Evolutionary conservation across 75 land plant species (phyloP).

Genomic region (Sequoia sempervirens): DNA sequence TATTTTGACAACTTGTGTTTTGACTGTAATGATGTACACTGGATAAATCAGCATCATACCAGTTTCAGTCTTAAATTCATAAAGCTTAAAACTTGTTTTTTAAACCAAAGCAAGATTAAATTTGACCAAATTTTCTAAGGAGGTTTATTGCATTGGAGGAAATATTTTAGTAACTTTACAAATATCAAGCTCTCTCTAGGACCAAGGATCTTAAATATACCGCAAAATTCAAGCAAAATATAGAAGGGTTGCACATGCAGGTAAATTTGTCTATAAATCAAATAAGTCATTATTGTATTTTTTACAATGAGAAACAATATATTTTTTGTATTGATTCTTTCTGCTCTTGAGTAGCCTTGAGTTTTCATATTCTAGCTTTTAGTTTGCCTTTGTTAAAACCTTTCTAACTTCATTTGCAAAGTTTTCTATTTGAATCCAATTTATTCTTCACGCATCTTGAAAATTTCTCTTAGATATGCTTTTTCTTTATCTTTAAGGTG

Average conservation of each 20-base stretch:
- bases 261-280: not conserved
- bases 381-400: not conserved
- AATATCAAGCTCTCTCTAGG: not conserved
- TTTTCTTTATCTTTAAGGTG: not conserved
- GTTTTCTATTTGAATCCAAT: not conserved
- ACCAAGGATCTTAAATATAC: not conserved
- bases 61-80: not conserved
- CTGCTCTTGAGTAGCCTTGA: not conserved
- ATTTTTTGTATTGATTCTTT: not conserved
- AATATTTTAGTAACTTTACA: not conserved
- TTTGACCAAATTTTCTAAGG: not conserved
- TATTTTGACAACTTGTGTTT: not conserved
- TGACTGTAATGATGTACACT: not conserved
- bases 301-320: not conserved
- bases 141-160: not conserved
- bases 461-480: not conserved
- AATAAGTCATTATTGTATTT: not conserved
- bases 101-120: not conserved
- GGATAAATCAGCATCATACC: not conserved
- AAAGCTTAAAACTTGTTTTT: not conserved
- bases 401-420: not conserved
- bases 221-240: not conserved
- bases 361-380: not conserved
- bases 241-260: not conserved
- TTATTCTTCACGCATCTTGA: not conserved